These are phyloP conservation scores for Cryptosporidium tyzzeri DNA, from an alignment of 169 alveolate genomes.

Conservation along the genomic window DNA sequence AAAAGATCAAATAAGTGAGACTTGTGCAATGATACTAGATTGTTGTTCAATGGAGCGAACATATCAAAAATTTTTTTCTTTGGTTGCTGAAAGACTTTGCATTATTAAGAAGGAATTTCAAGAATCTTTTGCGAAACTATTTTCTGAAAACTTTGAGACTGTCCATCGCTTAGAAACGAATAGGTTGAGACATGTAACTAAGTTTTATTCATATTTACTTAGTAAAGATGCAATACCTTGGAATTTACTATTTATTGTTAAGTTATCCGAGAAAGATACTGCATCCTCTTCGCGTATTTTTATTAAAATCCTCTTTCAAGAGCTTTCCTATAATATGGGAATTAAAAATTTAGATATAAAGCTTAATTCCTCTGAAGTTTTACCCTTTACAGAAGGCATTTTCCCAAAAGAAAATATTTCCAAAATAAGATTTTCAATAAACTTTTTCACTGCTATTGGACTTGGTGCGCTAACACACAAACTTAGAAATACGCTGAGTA, in stretches of 20 bases:
- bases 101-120: slow-evolving; percentile 91
- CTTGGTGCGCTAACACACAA: slow-evolving; percentile 94
- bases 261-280: slow-evolving; percentile 96
- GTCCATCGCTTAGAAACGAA: slow-evolving; percentile 97
- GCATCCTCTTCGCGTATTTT: slow-evolving; percentile 97
- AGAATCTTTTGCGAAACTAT: slow-evolving; percentile 91
- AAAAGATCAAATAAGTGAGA: slow-evolving; percentile 83
- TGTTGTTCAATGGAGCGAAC: slow-evolving; percentile 99
- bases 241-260: slow-evolving; percentile 90
- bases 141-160: slow-evolving; percentile 85
- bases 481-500: slow-evolving; percentile 88
- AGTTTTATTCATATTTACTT: slow-evolving; percentile 96
- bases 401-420: slow-evolving; percentile 95
- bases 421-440: slow-evolving; percentile 95
- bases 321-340: slow-evolving; percentile 92
- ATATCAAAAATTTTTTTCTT: slow-evolving; percentile 94
- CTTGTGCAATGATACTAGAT: slow-evolving; percentile 97
- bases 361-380: slow-evolving; percentile 88
- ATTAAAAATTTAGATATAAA: slow-evolving; percentile 80
- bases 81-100: slow-evolving; percentile 96
- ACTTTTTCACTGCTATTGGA: slow-evolving; percentile 98
- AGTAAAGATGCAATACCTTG: slow-evolving; percentile 92
- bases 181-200: slow-evolving; percentile 95
- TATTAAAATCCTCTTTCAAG: slow-evolving; percentile 94
- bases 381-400: slow-evolving; percentile 90